Base-by-base conservation (phyloP, 2,329 filamentous ascomycete genomes). In the Alternaria triticina region DNA sequence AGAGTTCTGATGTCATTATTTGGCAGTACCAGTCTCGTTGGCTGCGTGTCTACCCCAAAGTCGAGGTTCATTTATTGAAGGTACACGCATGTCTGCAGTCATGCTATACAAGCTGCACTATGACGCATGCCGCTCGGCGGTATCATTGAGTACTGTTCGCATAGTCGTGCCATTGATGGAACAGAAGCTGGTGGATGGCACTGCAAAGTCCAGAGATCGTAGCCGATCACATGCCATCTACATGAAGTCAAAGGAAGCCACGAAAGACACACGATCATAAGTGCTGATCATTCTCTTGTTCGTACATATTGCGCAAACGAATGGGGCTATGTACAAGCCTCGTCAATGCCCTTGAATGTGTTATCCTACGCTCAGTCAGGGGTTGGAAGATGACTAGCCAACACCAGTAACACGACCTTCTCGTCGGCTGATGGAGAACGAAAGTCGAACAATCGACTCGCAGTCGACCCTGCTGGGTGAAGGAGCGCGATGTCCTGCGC, bases 281-380 rank as follows among this genome's bases (percentile, higher is more conserved):
- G 33, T 2, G 15, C 33, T n/a, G 0, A n/a, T 36, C 0, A n/a
- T 15, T 36, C 33, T 36, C 15, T 36, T 36, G 15, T 2, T 36
- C 33, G 33, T 36, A n/a, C 33, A 36, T 36, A 9, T 2, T 1
- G 33, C 33, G 9, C 33, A 36, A 3, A 1, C 33, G 15, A 36
- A 0, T n/a, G 15, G 15, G 0, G 0, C 0, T 15, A 36, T 4
- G 33, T 10, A 36, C 33, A 36, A 36, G 33, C 15, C 33, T 36
- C 13, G 33, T 1, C 7, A 0, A 36, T 2, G 13, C 33, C 33
- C 0, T n/a, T 4, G 0, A n/a, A 2, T n/a, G 33, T 2, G 33
- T 9, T 36, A 2, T 28, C 49, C 5, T 15, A 22, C 2, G 0
- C 49, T 52, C 5, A 0, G 13, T 9, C n/a, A 36, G 0, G 20